Percentiles rank a stretch among this genome's conserved stretches.
Conservation (phyloP, 805 yeast genomes). For the Candida easanensis region DNA sequence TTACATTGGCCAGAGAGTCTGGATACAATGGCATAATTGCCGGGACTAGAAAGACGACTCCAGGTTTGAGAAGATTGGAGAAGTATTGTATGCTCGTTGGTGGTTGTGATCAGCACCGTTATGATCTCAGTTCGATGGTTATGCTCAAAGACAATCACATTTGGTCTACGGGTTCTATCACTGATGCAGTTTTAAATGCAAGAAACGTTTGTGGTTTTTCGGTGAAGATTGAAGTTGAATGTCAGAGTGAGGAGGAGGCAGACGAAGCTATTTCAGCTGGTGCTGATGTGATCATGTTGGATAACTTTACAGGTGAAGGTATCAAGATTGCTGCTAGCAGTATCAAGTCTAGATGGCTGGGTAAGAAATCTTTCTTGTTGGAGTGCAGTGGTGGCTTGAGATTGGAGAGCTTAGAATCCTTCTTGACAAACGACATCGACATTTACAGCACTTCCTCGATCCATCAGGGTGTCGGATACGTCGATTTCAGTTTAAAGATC, state of each 20-base stretch:
- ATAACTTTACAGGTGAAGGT: conserved; percentile 71
- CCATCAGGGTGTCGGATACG: conserved; percentile 84
- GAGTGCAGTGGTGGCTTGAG: conserved; percentile 94
- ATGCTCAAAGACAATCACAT: conserved; percentile 95
- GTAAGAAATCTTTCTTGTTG: conserved; percentile 52
- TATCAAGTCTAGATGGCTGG: conserved; percentile 56
- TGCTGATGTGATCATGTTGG: conserved; percentile 94
- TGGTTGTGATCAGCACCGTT: conserved; percentile 90
- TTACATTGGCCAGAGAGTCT: conserved; percentile 55
- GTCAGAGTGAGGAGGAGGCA: conserved; percentile 81
- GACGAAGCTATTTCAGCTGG: conserved; percentile 92
- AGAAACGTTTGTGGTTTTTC: conserved; percentile 84
- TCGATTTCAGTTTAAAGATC: conserved; percentile 84
- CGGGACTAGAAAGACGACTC: conserved; percentile 97
- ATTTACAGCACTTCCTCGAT: conserved; percentile 87
- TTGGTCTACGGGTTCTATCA: conserved; percentile 90
- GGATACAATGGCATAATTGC: conserved; percentile 87
- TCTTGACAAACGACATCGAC: conserved; percentile 76
- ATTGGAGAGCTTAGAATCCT: conserved; percentile 58
- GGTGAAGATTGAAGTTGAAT: conserved; percentile 89
- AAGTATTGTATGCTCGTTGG: conserved; percentile 95
- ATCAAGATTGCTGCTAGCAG: conserved; percentile 61
- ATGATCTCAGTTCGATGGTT: conserved; percentile 89
- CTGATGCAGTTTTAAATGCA: conserved; percentile 76
- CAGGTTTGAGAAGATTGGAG: conserved; percentile 84